Conservation (phyloP, 2,329 filamentous ascomycete genomes). For the Didymella arachidicola region DNA sequence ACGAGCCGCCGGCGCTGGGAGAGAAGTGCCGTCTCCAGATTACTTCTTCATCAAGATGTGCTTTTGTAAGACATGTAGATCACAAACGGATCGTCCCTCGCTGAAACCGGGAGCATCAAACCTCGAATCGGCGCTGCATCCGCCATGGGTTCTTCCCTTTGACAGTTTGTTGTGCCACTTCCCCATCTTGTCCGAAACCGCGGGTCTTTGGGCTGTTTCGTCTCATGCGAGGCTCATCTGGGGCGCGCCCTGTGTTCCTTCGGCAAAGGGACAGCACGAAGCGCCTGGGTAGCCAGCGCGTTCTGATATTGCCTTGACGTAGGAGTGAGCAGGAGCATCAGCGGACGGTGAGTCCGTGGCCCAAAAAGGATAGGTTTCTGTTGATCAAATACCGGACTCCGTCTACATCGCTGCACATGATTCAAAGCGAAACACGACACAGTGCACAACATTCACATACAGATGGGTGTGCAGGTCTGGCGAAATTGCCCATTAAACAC, state of each 20-base stretch:
- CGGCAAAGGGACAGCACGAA: slow-evolving; percentile 5
- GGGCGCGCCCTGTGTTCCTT: slow-evolving; percentile 6
- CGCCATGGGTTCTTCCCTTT: slow-evolving; percentile 8
- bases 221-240: slow-evolving; percentile 18
- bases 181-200: slow-evolving; percentile 16
- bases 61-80: slow-evolving; percentile 5
- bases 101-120: slow-evolving; percentile 18
- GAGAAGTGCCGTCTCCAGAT: background rate
- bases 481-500: slow-evolving; percentile 1
- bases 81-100: slow-evolving; percentile 13
- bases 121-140: slow-evolving; percentile 6
- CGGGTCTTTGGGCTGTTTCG: slow-evolving; percentile 15
- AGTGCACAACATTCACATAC: slow-evolving; percentile 1
- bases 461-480: background rate
- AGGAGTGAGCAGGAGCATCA: background rate
- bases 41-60: background rate
- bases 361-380: background rate
- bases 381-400: background rate
- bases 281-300: slow-evolving; percentile 11
- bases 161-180: slow-evolving; percentile 13
- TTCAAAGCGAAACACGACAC: background rate
- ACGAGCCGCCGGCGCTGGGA: background rate
- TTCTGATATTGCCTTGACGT: slow-evolving; percentile 9
- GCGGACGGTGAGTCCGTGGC: background rate
- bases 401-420: background rate